Base-by-base conservation (phyloP, 805 yeast species). In the Ogataea polymorpha region DNA sequence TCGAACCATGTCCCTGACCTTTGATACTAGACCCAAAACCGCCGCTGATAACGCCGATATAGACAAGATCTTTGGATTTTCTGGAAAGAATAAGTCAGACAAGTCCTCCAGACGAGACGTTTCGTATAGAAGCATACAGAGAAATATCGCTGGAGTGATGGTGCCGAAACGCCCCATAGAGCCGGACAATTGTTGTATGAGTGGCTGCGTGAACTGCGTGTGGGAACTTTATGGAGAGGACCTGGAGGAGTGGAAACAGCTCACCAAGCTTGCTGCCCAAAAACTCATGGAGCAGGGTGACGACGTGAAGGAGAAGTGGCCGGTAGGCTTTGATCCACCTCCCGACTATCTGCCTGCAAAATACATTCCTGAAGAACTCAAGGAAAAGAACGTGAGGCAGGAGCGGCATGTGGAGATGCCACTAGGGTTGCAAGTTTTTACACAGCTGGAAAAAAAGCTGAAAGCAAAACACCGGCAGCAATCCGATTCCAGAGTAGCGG, bases 161-260 rank as follows among this genome's bases (percentile, higher is more conserved):
- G 95, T 91, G 0, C 96, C 96, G 3, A 78, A 75, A n/a, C 75
- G 73, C 57, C 98, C 99, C 0, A 68, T 66, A 4, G 96, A 87
- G 52, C 98, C 98, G 2, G 96, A 90, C 53, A 89, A 91, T 61
- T 91, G 99, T 62, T 91, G 99, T 63, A 89, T 89, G 96, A 82
- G 93, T 43, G 99, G 99, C 1, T 91, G 99, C 62, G 80, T 87
- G 23, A 89, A 91, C 63, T 91, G 99, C 62, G 98, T 91, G 2
- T 93, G 98, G 98, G 96, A 90, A 54, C 66, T 86, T 40, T 91
- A 79, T 59, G 82, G 84, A 50, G 97, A 91, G 39, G 98, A 93
- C 59, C 55, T 90, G 36, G 81, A 79, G 48, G 87, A 87, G 24
- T 93, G 96, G 96, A 78, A 80, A 54, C 58, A 48, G 1, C 63